Conservation (phyloP, 805 yeast species). For the Lipomyces spencermartinsiae region DNA sequence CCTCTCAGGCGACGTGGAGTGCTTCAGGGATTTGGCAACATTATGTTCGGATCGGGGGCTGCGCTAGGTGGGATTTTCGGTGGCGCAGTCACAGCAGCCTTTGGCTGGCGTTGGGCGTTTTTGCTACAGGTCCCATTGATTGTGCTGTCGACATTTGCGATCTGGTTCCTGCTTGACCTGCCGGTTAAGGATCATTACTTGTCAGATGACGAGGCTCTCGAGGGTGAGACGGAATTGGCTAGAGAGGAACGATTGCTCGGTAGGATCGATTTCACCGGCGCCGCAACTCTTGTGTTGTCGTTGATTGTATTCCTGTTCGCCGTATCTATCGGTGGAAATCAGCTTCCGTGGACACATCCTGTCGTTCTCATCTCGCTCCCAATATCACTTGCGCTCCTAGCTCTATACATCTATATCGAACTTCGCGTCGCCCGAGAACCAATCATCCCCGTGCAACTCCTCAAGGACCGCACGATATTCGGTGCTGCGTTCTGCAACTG, state of each 20-base stretch:
- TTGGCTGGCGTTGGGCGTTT: conserved; percentile 60
- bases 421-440: conserved; percentile 63
- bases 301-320: conserved; percentile 66
- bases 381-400: conserved; percentile 46
- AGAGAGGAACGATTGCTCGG: conserved; percentile 46
- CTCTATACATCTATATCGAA: conserved; percentile 60
- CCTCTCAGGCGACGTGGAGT: conserved; percentile 71
- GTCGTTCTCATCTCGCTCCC: conserved; percentile 49
- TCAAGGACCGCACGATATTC: conserved; percentile 64
- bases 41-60: conserved; percentile 71
- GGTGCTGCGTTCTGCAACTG: conserved; percentile 72
- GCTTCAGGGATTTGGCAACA: conserved; percentile 72
- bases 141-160: conserved; percentile 69
- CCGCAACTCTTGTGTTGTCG: conserved; percentile 61
- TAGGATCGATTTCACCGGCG: conserved; percentile 72
- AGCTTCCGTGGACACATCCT: conserved; percentile 55
- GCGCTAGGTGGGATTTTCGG: conserved; percentile 59
- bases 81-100: conserved; percentile 53
- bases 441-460: conserved; percentile 66
- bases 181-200: conserved; percentile 51
- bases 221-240: conserved; percentile 23
- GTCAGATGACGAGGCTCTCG: conserved; percentile 10
- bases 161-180: conserved; percentile 62
- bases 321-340: conserved; percentile 71
- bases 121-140: conserved; percentile 50